phyloP scores from a whole-genome alignment of 2,329 filamentous ascomycete species.

The Zalaria obscura region DNA sequence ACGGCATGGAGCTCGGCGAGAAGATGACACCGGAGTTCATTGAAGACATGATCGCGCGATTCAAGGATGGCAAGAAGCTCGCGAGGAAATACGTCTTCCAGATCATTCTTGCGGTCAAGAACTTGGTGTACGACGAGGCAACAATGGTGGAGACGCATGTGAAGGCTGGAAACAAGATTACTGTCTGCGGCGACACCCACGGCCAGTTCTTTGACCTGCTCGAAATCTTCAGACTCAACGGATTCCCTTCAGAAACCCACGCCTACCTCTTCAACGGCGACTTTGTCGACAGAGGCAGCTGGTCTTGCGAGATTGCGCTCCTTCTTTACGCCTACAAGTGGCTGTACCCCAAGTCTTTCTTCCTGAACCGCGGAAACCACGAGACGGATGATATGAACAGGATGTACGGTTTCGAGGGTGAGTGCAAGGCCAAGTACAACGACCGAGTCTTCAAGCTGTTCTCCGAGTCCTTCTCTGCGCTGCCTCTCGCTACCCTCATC shows the following conservation, averaged over 20 bases:
- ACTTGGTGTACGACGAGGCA: conserved; percentile 79
- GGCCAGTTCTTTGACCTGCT: conserved; percentile 96
- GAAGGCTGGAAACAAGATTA: conserved; percentile 62
- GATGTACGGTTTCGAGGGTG: conserved; percentile 95
- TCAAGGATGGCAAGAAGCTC: conserved; percentile 91
- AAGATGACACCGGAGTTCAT: conserved; percentile 96
- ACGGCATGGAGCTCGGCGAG: conserved; percentile 62
- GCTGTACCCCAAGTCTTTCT: conserved; percentile 71
- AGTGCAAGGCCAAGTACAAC: conserved; percentile 97
- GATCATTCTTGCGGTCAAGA: conserved; percentile 79
- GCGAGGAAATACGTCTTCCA: conserved; percentile 96
- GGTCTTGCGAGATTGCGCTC: conserved; percentile 94
- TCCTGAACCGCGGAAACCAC: conserved; percentile 95
- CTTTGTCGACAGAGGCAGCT: conserved; percentile 93
- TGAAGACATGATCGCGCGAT: conserved; percentile 90
- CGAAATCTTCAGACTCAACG: conserved; percentile 88
- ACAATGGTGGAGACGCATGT: conserved; percentile 95
- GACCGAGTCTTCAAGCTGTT: conserved; percentile 94
- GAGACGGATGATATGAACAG: conserved; percentile 99
- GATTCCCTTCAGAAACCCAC: conserved; percentile 70
- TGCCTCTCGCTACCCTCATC: conserved; percentile 83
- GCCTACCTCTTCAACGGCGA: conserved; percentile 97
- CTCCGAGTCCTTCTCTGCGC: conserved; percentile 91
- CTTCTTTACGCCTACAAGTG: conserved; percentile 94
- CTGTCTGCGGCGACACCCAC: conserved; percentile 94